Evolutionary conservation across 2,329 filamentous ascomycete genomes (phyloP), one percentile per base, ranked within the genome.

Genomic region (Fusarium tupiense): DNA sequence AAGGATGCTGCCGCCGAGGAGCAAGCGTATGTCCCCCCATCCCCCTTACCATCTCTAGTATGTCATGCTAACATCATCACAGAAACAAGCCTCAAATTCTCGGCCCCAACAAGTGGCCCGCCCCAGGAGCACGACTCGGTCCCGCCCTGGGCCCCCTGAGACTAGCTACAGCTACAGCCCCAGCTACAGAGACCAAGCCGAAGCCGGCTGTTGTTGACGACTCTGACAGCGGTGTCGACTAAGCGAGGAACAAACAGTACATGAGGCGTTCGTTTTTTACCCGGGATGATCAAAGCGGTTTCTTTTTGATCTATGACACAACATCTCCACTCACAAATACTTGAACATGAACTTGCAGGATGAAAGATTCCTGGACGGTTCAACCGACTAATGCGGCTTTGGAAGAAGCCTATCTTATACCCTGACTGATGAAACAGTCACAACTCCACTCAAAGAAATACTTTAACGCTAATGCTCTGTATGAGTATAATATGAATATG

Each of bases 401-500:
- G 40, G n/a, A 64, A 52, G 53, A 58, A 68, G 65, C 64, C 52
- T 66, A 68, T 4, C 31, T 68, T 68, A 68, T 68, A 68, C 65
- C 65, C 61, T 68, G 58, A 66, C 61, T 41, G 22, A 40, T 41
- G 64, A 22, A 31, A 11, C 44, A 38, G 65, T 68, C 64, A 26
- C 35, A 68, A 61, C 65, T 62, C 64, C 65, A 68, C 65, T 68
- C 65, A 43, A 56, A 56, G 35, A 56, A 56, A 68, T 35, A 53
- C 40, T 59, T 43, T 44, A 50, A 66, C 64, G 63, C 4, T 68
- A 44, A 61, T 43, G 65, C 65, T 68, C 65, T 41, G 58, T 60
- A 68, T 22, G 65, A 68, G 65, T 68, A 41, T 68, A 68, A 68
- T 68, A 68, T 31, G 54, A 68, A 68, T 41, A 68, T 54, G 46